phyloP scores from a whole-genome alignment of 2,329 filamentous ascomycete species.

The Beauveria australis region DNA sequence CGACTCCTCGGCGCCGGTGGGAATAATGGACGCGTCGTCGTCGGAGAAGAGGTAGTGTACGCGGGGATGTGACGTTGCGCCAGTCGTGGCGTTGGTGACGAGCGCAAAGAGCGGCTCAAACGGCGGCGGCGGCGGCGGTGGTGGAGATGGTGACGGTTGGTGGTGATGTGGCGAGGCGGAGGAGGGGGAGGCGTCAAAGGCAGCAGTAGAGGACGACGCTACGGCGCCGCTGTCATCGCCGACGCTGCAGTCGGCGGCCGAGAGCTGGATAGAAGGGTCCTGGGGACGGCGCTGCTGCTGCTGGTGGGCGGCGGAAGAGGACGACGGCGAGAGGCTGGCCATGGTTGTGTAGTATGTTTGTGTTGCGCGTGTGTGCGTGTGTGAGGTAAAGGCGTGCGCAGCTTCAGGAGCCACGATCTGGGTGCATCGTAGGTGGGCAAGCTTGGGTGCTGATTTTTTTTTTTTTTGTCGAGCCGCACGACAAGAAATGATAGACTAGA shows the following conservation, averaged over 20 bases:
- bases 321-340: not conserved
- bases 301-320: not conserved
- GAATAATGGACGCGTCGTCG: constrained; percentile 65
- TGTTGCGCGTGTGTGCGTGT: not conserved
- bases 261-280: not conserved
- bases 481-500: too few relatives aligned
- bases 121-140: constrained; percentile 21
- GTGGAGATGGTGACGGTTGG: not conserved
- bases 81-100: constrained; percentile 65
- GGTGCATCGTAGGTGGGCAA: not conserved
- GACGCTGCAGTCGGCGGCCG: constrained; percentile 5
- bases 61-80: constrained; percentile 71
- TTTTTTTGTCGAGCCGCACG: not conserved
- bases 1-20: too few relatives aligned
- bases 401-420: not conserved
- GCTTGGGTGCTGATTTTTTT: not conserved
- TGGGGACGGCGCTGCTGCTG: not conserved
- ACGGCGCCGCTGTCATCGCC: not conserved
- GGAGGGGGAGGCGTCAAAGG: not conserved
- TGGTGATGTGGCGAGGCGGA: not conserved
- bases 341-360: not conserved
- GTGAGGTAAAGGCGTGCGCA: not conserved
- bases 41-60: constrained; percentile 92
- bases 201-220: not conserved
- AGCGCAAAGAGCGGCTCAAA: constrained; percentile 83